Base-by-base conservation (phyloP, 768 basidiomycete genomes). In the Termitomyces sp. region DNA sequence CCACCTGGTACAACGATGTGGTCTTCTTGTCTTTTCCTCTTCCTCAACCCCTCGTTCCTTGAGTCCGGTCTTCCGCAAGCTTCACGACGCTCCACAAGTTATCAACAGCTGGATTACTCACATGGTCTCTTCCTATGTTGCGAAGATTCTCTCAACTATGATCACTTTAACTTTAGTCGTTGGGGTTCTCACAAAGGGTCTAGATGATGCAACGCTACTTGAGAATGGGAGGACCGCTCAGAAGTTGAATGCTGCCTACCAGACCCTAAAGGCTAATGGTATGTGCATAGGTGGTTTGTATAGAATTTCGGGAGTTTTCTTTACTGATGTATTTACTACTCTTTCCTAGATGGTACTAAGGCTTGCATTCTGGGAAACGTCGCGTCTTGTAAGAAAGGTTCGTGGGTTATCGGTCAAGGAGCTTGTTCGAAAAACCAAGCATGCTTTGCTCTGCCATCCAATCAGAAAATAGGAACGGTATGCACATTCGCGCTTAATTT, bases 361-460 rank as follows among this genome's bases (percentile, higher is more conserved):
- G 81, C n/a, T n/a, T n/a, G 83, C 58, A 65, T 84, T 22, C 62
- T 62, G 6, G 69, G 70, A 4, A 66, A 69, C 1, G 63, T 78
- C 28, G 79, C 78, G 0, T 67, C 60, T 16, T 86, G 83, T 62
- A 61, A 62, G 2, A 71, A 75, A 58, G 70, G 70, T 9, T 66
- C 66, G 37, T 85, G 81, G 77, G 63, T 74, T 31, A 64, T 68
- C 0, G 61, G 72, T 10, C 55, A 58, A 22, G 70, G 69, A 12
- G 33, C 51, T 5, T 85, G 83, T 59, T 57, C 69, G 0, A 62
- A 66, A 7, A 66, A 65, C 8, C 70, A 75, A 36, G 60, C 65
- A 5, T 86, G 85, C 67, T 83, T 84, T 59, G 83, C 81, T 15
- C 59, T 86, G 28, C 85, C 84, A 0, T 72, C 74, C 7, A 56